Conservation (phyloP, 352 stramenopile species). For the Phytophthora fragariaefolia region DNA sequence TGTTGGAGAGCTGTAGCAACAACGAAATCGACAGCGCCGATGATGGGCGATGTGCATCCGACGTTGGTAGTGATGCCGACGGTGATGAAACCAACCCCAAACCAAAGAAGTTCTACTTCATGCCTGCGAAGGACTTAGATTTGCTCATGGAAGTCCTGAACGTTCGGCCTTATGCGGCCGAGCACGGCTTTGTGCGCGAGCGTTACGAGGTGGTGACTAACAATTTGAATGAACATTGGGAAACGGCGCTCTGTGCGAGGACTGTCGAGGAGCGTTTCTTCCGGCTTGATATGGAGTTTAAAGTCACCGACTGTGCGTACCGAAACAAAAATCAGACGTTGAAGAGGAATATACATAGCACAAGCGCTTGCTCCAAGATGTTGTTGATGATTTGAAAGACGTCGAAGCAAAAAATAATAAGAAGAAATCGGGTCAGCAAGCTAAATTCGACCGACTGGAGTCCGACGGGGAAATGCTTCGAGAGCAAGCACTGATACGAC, state of each 20-base stretch:
- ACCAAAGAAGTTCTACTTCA: constrained; percentile 5
- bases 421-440: too few relatives aligned
- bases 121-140: background rate
- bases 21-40: too few relatives aligned
- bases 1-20: too few relatives aligned
- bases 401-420: too few relatives aligned
- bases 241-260: background rate
- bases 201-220: background rate
- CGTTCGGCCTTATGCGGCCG: background rate
- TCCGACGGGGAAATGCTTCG: background rate
- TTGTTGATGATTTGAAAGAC: background rate
- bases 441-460: constrained; percentile 1
- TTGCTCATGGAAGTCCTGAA: constrained; percentile 7
- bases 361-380: constrained; percentile 11
- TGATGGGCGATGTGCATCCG: too few relatives aligned
- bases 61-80: background rate
- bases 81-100: background rate
- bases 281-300: constrained; percentile 9
- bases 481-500: constrained; percentile 8
- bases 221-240: constrained; percentile 14
- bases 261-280: constrained; percentile 15
- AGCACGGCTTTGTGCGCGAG: constrained; percentile 1
- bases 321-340: constrained; percentile 7
- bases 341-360: constrained; percentile 13
- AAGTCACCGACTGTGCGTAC: background rate